Evolutionary conservation across 805 yeast species (phyloP).

Genomic region (Maudiozyma saulgeensis): DNA sequence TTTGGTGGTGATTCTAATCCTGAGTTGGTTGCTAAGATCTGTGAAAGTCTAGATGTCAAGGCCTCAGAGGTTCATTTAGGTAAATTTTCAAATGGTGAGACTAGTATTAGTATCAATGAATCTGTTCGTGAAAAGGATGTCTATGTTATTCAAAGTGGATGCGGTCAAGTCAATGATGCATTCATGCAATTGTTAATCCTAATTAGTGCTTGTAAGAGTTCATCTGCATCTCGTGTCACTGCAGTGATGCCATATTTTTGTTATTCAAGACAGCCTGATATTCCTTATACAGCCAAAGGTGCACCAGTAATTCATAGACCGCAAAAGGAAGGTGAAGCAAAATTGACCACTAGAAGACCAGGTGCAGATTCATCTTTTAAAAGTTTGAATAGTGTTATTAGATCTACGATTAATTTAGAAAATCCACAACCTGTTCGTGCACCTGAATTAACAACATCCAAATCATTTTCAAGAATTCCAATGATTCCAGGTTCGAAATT

Average conservation of each 20-base stretch:
- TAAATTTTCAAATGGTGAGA: conserved; percentile 85
- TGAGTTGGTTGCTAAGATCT: conserved; percentile 60
- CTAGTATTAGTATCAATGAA: conserved; percentile 74
- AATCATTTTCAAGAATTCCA: conserved; percentile 27
- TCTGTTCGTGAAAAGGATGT: conserved; percentile 96
- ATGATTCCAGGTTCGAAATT: conserved; percentile 29
- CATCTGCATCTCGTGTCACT: conserved; percentile 80
- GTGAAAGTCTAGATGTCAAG: conserved; percentile 65
- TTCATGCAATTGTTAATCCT: conserved; percentile 74
- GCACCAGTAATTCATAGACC: conserved; percentile 47
- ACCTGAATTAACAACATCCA: conserved; percentile 10
- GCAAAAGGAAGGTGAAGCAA: conserved; percentile 15
- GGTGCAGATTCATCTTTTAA: conserved; percentile 15
- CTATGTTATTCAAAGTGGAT: conserved; percentile 75
- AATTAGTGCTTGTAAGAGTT: conserved; percentile 87
- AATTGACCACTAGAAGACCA: conserved; percentile 16
- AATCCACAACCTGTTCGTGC: conserved; percentile 8
- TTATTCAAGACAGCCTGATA: conserved; percentile 91
- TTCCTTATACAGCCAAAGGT: conserved; percentile 71
- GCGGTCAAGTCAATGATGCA: conserved; percentile 81
- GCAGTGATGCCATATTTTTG: conserved; percentile 92
- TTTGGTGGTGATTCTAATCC: conserved; percentile 91
- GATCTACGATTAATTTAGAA: conserved; percentile 11
- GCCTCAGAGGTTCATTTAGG: conserved; percentile 56
- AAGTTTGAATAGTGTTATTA: conserved; percentile 13